phyloP scores from a whole-genome alignment of 1,284 basidiomycete species.

The Pseudozyma sp. region DNA sequence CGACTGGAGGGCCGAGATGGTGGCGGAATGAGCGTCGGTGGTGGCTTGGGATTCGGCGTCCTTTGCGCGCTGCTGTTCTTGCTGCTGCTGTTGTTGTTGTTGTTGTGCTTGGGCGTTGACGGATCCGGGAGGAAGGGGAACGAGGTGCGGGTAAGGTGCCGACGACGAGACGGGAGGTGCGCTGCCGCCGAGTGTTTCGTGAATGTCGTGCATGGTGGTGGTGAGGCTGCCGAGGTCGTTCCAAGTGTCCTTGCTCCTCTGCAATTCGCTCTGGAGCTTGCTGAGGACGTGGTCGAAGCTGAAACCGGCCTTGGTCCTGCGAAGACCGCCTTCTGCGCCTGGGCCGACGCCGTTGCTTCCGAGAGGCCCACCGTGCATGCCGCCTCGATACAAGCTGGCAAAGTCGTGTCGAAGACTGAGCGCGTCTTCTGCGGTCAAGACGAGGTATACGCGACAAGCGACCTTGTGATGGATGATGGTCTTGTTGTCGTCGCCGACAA shows the following conservation, averaged over 20 bases:
- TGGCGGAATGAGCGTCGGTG: constrained; percentile 41
- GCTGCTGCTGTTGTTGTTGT: constrained; percentile 35
- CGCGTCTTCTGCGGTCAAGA: constrained; percentile 86
- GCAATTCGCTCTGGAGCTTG: constrained; percentile 85
- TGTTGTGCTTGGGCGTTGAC: constrained; percentile 25
- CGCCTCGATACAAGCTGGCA: constrained; percentile 64
- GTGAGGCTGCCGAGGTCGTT: constrained; percentile 84
- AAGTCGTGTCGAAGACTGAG: constrained; percentile 65
- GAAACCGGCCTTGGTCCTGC: constrained; percentile 66
- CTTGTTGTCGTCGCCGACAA: constrained; percentile 97
- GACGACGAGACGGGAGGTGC: constrained; percentile 65
- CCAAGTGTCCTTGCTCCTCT: constrained; percentile 94
- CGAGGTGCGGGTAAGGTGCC: constrained; percentile 64
- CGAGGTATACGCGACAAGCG: constrained; percentile 89
- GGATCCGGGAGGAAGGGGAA: constrained; percentile 46
- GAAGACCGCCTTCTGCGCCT: constrained; percentile 64
- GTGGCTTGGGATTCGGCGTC: constrained; percentile 37
- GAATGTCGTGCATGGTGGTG: constrained; percentile 87
- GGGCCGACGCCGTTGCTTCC: constrained; percentile 63
- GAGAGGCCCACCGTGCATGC: constrained; percentile 60
- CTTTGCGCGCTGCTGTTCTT: constrained; percentile 36
- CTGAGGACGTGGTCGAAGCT: constrained; percentile 84
- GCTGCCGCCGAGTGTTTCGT: constrained; percentile 88
- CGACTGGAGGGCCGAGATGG: constrained; percentile 75
- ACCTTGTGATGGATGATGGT: constrained; percentile 99